A percentile compares a stretch with the other conserved stretches of the same genome.
Evolutionary conservation across 2,329 filamentous ascomycete genomes (phyloP).

Genomic region (Xylaria digitata): DNA sequence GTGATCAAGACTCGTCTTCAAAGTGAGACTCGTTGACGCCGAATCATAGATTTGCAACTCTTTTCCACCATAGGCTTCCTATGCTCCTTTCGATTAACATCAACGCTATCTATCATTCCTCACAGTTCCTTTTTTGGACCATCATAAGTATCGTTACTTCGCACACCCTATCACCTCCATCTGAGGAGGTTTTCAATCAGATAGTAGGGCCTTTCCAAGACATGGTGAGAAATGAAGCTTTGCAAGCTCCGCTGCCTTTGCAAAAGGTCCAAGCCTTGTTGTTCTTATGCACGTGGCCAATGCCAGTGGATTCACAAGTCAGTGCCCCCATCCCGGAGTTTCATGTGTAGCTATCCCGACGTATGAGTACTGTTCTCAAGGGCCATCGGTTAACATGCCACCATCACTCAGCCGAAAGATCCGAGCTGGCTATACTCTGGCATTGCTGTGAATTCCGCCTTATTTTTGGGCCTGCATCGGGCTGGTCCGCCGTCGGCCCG

Average conservation of each 20-base stretch:
- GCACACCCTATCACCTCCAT: conserved; percentile 36
- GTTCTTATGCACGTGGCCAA: conserved; percentile 47
- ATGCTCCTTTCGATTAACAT: conserved; percentile 47
- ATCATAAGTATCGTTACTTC: conserved; percentile 44
- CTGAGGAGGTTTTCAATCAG: conserved; percentile 40
- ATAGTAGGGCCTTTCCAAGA: conserved; percentile 44
- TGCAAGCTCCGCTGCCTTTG: conserved; percentile 46
- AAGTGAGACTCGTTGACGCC: conserved; percentile 3
- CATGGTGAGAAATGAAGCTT: conserved; percentile 39
- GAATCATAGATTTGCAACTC: conserved; percentile 42
- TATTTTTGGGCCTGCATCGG: conserved; percentile 47
- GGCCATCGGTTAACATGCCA: conserved; percentile 8
- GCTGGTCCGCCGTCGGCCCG: conserved; percentile 39
- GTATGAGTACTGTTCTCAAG: neutral
- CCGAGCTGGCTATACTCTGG: conserved; percentile 50
- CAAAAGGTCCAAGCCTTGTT: conserved; percentile 48
- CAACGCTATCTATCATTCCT: conserved; percentile 43
- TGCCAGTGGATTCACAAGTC: conserved; percentile 41
- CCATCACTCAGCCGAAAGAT: conserved; percentile 41
- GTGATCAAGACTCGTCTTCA: neutral
- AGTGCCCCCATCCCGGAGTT: neutral
- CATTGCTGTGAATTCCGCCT: conserved; percentile 48
- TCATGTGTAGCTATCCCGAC: neutral
- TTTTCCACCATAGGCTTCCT: conserved; percentile 46
- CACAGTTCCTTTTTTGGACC: conserved; percentile 49